Percentiles rank a stretch among this genome's conserved stretches.
Evolutionary conservation across 139 green algal species (phyloP).

Genomic region (Chlorella sp.): DNA sequence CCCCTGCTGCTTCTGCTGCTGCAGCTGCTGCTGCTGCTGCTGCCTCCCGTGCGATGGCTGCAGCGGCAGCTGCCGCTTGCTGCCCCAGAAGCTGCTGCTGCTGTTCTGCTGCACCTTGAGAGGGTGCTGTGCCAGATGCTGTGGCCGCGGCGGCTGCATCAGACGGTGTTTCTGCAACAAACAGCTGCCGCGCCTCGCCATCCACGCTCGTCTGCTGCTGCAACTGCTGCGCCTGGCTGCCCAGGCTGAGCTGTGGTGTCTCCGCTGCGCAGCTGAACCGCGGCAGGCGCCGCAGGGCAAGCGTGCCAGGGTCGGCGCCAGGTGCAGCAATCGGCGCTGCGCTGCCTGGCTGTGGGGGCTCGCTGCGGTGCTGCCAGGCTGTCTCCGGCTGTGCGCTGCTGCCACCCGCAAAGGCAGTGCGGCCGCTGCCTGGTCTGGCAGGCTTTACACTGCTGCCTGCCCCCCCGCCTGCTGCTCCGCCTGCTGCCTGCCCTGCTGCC

Average conservation of each 20-base stretch:
- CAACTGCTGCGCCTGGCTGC: background rate
- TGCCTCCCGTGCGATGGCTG: background rate
- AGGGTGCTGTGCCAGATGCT: background rate
- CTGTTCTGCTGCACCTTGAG: background rate
- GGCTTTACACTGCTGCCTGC: background rate
- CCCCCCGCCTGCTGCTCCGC: background rate
- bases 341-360: background rate
- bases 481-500: background rate
- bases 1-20: constrained; percentile 11
- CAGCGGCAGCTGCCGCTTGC: background rate
- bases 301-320: background rate
- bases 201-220: background rate
- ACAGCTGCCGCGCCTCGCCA: constrained; percentile 12
- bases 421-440: background rate
- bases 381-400: background rate
- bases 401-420: background rate
- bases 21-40: background rate
- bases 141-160: background rate
- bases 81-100: background rate
- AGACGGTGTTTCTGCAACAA: constrained; percentile 18
- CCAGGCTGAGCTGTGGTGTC: constrained; percentile 1
- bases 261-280: background rate
- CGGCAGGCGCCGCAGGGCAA: background rate
- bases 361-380: background rate
- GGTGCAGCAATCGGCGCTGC: background rate